Conservation (phyloP, 2,329 filamentous ascomycete species). For the Iodosphaeria phyllophila region DNA sequence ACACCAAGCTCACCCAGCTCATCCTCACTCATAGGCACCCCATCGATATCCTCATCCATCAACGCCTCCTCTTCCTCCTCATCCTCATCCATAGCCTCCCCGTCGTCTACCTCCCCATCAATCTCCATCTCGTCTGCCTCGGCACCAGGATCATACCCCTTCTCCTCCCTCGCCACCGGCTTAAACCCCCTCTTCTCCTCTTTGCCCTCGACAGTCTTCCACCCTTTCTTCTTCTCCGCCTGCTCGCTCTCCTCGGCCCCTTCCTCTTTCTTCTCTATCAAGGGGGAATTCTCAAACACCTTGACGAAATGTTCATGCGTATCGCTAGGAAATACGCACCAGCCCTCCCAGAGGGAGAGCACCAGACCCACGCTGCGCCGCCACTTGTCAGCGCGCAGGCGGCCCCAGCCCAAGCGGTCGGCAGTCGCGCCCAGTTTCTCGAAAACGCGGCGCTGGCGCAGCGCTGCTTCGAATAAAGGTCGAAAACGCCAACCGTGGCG, state of each 20-base stretch:
- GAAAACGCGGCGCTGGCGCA: slow-evolving; percentile 50
- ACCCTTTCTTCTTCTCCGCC: slow-evolving; percentile 11
- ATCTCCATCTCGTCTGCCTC: slow-evolving; percentile 17
- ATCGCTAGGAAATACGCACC: slow-evolving; percentile 55
- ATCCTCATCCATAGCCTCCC: slow-evolving; percentile 25
- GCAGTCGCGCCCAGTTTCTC: slow-evolving; percentile 57
- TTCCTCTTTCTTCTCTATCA: slow-evolving; percentile 17
- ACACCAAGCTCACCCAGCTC: slow-evolving; percentile 16
- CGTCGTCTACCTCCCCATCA: slow-evolving; percentile 31
- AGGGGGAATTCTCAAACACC: slow-evolving; percentile 53
- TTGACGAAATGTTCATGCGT: slow-evolving; percentile 53
- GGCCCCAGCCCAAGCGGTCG: slow-evolving; percentile 58
- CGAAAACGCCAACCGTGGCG: slow-evolving; percentile 78
- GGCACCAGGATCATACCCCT: slow-evolving; percentile 19
- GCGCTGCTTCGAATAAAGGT: slow-evolving; percentile 55
- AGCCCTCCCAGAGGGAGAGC: slow-evolving; percentile 51
- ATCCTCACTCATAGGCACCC: slow-evolving; percentile 19
- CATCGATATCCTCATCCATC: slow-evolving; percentile 28
- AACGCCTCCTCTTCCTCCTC: slow-evolving; percentile 22
- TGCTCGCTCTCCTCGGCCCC: slow-evolving; percentile 15
- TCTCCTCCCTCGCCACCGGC: slow-evolving; percentile 7
- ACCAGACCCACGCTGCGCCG: slow-evolving; percentile 55
- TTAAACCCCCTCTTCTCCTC: no score
- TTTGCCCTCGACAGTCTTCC: slow-evolving; percentile 28
- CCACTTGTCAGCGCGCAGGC: slow-evolving; percentile 70